Evolutionary conservation across 2,329 filamentous ascomycete species (phyloP).

Genomic region (Coniochaeta sp.): DNA sequence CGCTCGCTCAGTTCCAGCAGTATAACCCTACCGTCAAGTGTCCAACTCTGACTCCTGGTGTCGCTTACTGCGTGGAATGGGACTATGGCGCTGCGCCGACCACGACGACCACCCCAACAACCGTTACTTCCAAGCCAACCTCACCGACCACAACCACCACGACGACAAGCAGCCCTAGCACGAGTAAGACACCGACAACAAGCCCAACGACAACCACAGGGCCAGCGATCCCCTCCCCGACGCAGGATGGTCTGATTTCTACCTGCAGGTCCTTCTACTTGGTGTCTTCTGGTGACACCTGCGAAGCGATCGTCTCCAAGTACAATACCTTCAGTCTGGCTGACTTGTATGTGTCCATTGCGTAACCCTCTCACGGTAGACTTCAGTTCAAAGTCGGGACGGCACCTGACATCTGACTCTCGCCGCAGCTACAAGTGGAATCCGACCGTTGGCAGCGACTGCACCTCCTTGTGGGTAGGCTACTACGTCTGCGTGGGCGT

Average conservation of each 20-base stretch:
- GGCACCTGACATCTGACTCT: not conserved
- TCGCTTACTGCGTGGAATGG: not conserved
- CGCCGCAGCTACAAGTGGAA: not conserved
- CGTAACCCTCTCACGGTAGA: not conserved
- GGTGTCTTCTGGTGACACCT: not conserved
- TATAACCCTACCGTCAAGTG: not conserved
- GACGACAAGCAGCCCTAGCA: not conserved
- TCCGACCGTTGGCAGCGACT: not conserved
- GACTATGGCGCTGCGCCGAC: not conserved
- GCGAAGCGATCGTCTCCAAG: not conserved
- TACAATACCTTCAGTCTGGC: not conserved
- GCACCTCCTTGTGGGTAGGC: not conserved
- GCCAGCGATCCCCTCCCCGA: not conserved
- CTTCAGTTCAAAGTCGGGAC: not conserved
- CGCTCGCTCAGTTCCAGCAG: not conserved
- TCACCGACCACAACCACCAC: too few species aligned
- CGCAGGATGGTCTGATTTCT: not conserved
- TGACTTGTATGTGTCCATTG: not conserved
- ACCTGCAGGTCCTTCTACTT: not conserved
- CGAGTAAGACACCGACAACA: not conserved
- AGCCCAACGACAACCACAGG: not conserved
- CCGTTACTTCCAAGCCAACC: too few species aligned
- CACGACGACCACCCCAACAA: not conserved
- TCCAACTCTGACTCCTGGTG: not conserved
- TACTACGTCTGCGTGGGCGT: conserved; percentile 2